These are phyloP conservation scores for Candida hungchunana DNA, from an alignment of 805 yeast genomes.

Conservation along the genomic window DNA sequence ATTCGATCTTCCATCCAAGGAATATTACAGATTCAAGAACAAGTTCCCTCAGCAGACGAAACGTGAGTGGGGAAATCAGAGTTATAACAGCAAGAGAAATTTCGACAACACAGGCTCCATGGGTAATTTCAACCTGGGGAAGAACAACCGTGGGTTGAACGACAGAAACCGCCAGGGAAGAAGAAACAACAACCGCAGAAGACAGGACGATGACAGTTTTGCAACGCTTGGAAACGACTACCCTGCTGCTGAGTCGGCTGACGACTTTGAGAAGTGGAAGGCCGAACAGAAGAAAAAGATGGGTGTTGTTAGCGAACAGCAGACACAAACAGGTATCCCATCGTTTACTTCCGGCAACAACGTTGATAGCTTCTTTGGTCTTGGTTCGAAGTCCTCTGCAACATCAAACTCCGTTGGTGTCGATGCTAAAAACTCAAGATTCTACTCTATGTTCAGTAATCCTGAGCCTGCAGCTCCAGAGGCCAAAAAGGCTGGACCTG, in stretches of 20 bases:
- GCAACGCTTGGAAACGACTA: slow-evolving; percentile 20
- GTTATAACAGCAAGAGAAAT: slow-evolving; percentile 8
- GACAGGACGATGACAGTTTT: slow-evolving; percentile 21
- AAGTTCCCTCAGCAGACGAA: slow-evolving; percentile 10
- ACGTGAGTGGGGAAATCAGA: slow-evolving; percentile 14
- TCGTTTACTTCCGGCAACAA: slow-evolving; percentile 8
- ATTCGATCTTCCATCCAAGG: slow-evolving; percentile 21
- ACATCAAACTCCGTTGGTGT: slow-evolving; percentile 8
- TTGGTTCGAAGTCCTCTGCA: slow-evolving; percentile 11
- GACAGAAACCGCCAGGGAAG: slow-evolving; percentile 12
- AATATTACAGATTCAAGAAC: slow-evolving; percentile 21
- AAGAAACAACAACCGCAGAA: slow-evolving; percentile 14
- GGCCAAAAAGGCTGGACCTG: neutral
- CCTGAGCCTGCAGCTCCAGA: slow-evolving; percentile 15
- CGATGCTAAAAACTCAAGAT: slow-evolving; percentile 26
- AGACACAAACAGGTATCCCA: neutral
- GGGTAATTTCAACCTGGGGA: slow-evolving; percentile 27
- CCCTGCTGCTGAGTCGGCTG: slow-evolving; percentile 22
- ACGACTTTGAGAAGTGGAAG: slow-evolving; percentile 39
- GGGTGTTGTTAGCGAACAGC: slow-evolving; percentile 21
- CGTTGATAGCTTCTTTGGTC: slow-evolving; percentile 25
- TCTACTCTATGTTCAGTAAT: slow-evolving; percentile 24
- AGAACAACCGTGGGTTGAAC: slow-evolving; percentile 7
- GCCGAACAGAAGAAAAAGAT: slow-evolving; percentile 33
- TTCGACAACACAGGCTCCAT: slow-evolving; percentile 25